These are phyloP conservation scores for Zopfia rhizophila DNA, from an alignment of 2,329 filamentous ascomycete species.

Conservation along the genomic window DNA sequence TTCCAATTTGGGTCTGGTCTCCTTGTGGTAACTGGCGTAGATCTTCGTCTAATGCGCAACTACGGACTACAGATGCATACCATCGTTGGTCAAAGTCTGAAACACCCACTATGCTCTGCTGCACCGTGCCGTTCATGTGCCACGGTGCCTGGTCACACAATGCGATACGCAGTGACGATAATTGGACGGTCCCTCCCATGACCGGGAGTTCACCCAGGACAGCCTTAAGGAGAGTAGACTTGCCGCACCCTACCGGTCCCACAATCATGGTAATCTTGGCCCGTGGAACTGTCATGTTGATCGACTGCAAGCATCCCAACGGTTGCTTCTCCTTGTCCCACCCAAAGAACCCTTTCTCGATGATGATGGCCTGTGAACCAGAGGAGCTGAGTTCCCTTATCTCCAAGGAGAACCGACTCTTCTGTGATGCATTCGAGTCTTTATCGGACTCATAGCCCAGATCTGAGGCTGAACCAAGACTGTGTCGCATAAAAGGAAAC, in stretches of 20 bases:
- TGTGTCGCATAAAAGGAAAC: conserved; percentile 30
- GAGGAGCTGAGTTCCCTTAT: conserved; percentile 30
- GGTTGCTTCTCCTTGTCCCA: conserved; percentile 58
- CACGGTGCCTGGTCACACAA: conserved; percentile 52
- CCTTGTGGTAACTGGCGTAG: conserved; percentile 44
- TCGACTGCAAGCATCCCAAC: conserved; percentile 49
- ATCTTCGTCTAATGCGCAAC: conserved; percentile 49
- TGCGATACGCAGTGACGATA: conserved; percentile 45
- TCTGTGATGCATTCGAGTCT: conserved; percentile 34
- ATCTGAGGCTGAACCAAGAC: conserved; percentile 30
- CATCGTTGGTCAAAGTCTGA: conserved; percentile 49
- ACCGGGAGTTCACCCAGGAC: conserved; percentile 47
- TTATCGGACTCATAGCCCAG: conserved; percentile 36
- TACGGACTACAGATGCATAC: conserved; percentile 49
- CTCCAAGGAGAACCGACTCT: conserved; percentile 34
- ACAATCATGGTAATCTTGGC: conserved; percentile 60
- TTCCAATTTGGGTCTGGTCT: conserved; percentile 60
- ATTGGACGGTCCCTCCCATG: conserved; percentile 41
- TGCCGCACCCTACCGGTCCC: conserved; percentile 64
- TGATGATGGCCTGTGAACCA: conserved; percentile 45
- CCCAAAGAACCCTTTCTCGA: conserved; percentile 59
- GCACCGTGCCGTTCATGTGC: conserved; percentile 50
- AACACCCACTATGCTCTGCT: conserved; percentile 50
- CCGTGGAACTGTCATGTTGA: conserved; percentile 54
- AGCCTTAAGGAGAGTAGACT: conserved; percentile 59